A percentile compares a stretch with the other conserved stretches of the same genome.
These are phyloP conservation scores for Vigna reflexopilosa DNA, from an alignment of 306 rosid species.

Conservation along the genomic window DNA sequence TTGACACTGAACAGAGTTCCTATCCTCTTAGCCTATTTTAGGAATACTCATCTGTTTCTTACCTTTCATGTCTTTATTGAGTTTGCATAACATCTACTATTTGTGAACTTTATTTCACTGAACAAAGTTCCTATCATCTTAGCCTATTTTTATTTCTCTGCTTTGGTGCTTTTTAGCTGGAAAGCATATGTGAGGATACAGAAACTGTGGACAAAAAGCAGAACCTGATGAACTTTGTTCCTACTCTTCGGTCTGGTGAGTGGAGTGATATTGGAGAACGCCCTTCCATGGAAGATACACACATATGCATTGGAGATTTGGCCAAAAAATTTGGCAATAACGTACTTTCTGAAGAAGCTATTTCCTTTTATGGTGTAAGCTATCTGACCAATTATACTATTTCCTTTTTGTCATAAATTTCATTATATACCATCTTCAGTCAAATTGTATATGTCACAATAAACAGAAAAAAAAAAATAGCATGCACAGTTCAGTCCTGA, in stretches of 20 bases:
- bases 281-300: slow-evolving; percentile 87
- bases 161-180: slow-evolving; percentile 61
- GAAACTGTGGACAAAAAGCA: slow-evolving; percentile 68
- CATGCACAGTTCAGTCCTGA: neutral
- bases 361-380: slow-evolving; percentile 96
- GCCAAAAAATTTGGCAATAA: slow-evolving; percentile 68
- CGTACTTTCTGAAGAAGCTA: slow-evolving; percentile 52
- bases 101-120: neutral
- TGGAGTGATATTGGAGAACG: slow-evolving; percentile 93
- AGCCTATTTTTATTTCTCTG: slow-evolving; percentile 6
- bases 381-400: slow-evolving; percentile 17
- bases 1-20: neutral
- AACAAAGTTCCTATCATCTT: slow-evolving; percentile 23
- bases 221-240: slow-evolving; percentile 57
- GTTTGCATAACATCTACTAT: slow-evolving; percentile 27
- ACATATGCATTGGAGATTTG: slow-evolving; percentile 83
- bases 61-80: slow-evolving; percentile 13
- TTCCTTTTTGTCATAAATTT: slow-evolving; percentile 28
- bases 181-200: slow-evolving; percentile 86
- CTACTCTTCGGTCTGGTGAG: slow-evolving; percentile 85
- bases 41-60: slow-evolving; percentile 27
- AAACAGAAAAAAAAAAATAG: neutral
- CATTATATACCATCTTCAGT: slow-evolving; percentile 9
- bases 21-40: neutral
- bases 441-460: neutral